phyloP scores from a whole-genome alignment of 805 yeast species.

The Candida argentea region DNA sequence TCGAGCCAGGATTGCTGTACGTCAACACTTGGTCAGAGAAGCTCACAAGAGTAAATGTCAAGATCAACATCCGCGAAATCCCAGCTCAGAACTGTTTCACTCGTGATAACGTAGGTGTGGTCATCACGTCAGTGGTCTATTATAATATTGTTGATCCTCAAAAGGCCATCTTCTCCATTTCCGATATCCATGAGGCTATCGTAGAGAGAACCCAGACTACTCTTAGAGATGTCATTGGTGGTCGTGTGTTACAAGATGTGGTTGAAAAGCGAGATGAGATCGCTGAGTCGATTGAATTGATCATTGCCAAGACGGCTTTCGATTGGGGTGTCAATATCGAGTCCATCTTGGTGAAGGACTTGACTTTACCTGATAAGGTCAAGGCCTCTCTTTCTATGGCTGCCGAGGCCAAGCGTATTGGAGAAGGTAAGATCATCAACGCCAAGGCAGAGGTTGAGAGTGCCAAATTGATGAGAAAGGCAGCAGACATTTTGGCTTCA shows the following conservation, averaged over 20 bases:
- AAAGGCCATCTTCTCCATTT: conserved; percentile 50
- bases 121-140: conserved; percentile 57
- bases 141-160: conserved; percentile 61
- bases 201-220: conserved; percentile 65
- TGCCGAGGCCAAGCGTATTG: conserved; percentile 66
- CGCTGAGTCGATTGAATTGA: conserved; percentile 52
- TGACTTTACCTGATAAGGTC: conserved; percentile 43
- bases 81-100: conserved; percentile 64
- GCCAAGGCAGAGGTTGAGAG: conserved; percentile 70
- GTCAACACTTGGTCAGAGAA: conserved; percentile 59
- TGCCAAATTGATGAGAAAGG: conserved; percentile 69
- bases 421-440: conserved; percentile 66
- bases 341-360: conserved; percentile 58
- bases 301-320: conserved; percentile 50
- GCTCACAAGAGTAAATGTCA: conserved; percentile 40
- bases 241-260: conserved; percentile 56
- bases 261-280: conserved; percentile 66
- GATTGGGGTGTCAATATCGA: conserved; percentile 68
- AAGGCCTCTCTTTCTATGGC: conserved; percentile 59
- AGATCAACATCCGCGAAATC: conserved; percentile 50
- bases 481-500: conserved; percentile 65
- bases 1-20: conserved; percentile 59
- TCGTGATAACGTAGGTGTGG: conserved; percentile 55
- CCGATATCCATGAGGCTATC: conserved; percentile 44
- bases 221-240: conserved; percentile 60